phyloP scores from a whole-genome alignment of 768 basidiomycete species.

The Zangia roseola region DNA sequence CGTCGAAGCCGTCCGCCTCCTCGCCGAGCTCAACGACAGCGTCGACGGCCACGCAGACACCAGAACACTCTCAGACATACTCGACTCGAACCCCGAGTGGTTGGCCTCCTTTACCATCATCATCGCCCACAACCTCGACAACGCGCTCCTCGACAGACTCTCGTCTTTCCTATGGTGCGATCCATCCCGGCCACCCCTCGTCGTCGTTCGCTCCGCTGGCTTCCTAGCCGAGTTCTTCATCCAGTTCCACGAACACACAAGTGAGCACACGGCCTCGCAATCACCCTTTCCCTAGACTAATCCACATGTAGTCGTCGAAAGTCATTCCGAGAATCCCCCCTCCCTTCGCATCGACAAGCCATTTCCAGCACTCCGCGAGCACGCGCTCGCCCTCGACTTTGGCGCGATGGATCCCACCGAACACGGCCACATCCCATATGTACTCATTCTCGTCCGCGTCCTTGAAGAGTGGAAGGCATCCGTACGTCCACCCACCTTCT shows the following conservation, averaged over 20 bases:
- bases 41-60: slow-evolving; percentile 71
- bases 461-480: slow-evolving; percentile 79
- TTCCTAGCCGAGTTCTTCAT: slow-evolving; percentile 88
- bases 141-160: slow-evolving; percentile 53
- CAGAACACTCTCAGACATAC: slow-evolving; percentile 52
- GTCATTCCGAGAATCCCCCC: slow-evolving; percentile 72
- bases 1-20: slow-evolving; percentile 69
- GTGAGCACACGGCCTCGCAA: slow-evolving; percentile 43
- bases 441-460: slow-evolving; percentile 81
- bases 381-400: slow-evolving; percentile 71
- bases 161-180: slow-evolving; percentile 69
- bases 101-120: slow-evolving; percentile 72
- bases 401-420: slow-evolving; percentile 82
- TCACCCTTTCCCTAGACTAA: not conserved
- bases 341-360: slow-evolving; percentile 87
- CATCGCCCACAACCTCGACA: slow-evolving; percentile 79
- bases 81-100: slow-evolving; percentile 53
- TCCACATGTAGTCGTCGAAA: slow-evolving; percentile 70
- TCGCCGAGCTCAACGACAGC: slow-evolving; percentile 85
- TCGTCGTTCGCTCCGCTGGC: slow-evolving; percentile 81
- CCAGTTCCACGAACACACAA: slow-evolving; percentile 85
- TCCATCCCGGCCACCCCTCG: slow-evolving; percentile 58
- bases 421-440: slow-evolving; percentile 88
- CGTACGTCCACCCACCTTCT: slow-evolving; percentile 42
- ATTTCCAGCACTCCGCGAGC: slow-evolving; percentile 77